Evolutionary conservation across 2,329 filamentous ascomycete genomes (phyloP).

Genomic region (Sporothrix pseudoabietina): DNA sequence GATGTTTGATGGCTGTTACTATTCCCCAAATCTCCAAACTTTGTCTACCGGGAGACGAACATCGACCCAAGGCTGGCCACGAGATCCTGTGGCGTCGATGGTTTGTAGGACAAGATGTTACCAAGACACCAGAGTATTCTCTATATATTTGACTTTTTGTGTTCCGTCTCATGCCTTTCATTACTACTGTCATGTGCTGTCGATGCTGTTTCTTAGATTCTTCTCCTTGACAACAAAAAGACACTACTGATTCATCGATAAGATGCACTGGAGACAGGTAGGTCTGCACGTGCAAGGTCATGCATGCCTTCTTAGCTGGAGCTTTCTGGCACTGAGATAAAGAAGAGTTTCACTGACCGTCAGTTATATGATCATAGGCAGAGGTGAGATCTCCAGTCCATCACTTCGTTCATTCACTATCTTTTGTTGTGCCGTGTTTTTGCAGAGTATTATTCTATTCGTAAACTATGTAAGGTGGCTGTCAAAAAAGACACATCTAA

Average conservation of each 20-base stretch:
- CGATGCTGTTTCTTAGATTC: background rate
- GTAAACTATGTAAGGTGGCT: constrained; percentile 7
- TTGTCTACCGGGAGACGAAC: background rate
- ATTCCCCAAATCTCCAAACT: background rate
- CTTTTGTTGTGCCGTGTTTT: background rate
- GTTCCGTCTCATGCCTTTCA: background rate
- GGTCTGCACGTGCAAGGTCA: background rate
- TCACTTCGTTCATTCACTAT: background rate
- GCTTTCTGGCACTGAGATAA: too few species aligned
- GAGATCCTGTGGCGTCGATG: background rate
- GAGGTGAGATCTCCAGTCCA: too few species aligned
- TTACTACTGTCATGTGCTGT: background rate
- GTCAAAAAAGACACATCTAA: background rate
- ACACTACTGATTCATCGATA: background rate
- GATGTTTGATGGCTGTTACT: background rate
- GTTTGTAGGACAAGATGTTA: background rate
- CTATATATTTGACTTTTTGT: background rate
- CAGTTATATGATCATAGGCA: too few species aligned
- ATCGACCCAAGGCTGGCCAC: background rate
- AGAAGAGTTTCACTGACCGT: too few species aligned
- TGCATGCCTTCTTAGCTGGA: background rate
- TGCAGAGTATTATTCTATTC: constrained; percentile 19
- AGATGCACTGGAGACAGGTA: background rate
- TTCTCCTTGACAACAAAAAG: background rate
- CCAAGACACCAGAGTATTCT: background rate